These are phyloP conservation scores for Boletellus deceptivus DNA, from an alignment of 1,284 basidiomycete genomes.

Conservation along the genomic window DNA sequence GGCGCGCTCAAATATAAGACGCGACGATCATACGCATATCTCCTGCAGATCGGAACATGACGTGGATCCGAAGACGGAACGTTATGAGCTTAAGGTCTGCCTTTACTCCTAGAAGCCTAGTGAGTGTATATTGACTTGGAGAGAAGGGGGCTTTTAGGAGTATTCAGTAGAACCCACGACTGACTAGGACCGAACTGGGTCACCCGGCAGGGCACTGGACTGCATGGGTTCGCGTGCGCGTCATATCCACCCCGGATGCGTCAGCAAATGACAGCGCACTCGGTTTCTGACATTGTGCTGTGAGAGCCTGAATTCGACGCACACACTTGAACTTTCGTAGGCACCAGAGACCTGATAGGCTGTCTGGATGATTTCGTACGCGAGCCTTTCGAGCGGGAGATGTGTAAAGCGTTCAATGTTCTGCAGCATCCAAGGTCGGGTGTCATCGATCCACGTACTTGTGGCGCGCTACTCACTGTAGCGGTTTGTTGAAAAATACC, in stretches of 20 bases:
- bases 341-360: constrained; percentile 35
- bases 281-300: constrained; percentile 48
- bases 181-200: too few relatives aligned
- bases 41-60: too few relatives aligned
- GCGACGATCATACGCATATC: too few relatives aligned
- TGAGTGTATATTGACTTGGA: too few relatives aligned
- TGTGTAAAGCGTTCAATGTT: constrained; percentile 40
- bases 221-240: background rate
- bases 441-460: background rate
- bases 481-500: constrained; percentile 32
- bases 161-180: too few relatives aligned
- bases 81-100: too few relatives aligned
- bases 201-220: too few relatives aligned
- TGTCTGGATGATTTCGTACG: constrained; percentile 37
- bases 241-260: constrained; percentile 36
- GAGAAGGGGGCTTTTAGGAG: too few relatives aligned
- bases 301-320: constrained; percentile 37
- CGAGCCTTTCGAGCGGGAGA: constrained; percentile 52
- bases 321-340: background rate
- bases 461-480: constrained; percentile 25
- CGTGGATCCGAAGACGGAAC: too few relatives aligned
- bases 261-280: constrained; percentile 50
- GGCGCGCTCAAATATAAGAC: too few relatives aligned
- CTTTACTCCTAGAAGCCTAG: too few relatives aligned
- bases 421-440: constrained; percentile 22